Evolutionary conservation across 2,329 filamentous ascomycete species (phyloP).

Genomic region (Aspergillus carbonarius): DNA sequence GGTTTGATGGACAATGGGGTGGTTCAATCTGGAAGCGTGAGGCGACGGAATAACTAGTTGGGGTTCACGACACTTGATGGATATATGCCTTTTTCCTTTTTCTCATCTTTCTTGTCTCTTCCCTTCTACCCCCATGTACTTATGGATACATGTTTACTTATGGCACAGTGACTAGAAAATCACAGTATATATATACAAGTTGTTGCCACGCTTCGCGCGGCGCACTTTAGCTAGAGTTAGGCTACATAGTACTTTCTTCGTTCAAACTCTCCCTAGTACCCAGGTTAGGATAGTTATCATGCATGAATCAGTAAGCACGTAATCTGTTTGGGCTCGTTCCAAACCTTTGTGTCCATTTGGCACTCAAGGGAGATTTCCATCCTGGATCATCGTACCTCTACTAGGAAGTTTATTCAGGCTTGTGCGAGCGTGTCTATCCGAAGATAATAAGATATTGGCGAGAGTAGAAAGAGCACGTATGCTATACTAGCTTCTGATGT

Average conservation of each 20-base stretch:
- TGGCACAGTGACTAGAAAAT: constrained; percentile 2
- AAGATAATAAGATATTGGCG: too few relatives aligned
- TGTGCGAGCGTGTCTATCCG: too few relatives aligned
- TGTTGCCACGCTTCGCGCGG: background rate
- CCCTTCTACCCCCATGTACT: constrained; percentile 11
- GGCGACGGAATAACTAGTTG: constrained; percentile 11
- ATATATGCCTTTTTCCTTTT: constrained; percentile 15
- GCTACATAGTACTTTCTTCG: background rate
- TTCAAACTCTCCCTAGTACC: background rate
- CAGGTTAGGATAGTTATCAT: too few relatives aligned
- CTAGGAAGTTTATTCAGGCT: too few relatives aligned
- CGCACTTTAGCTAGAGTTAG: background rate
- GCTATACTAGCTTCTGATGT: too few relatives aligned
- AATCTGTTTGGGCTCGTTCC: too few relatives aligned
- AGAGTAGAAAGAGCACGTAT: too few relatives aligned
- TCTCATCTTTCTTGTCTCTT: constrained; percentile 4
- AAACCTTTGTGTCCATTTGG: too few relatives aligned
- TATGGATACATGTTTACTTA: constrained; percentile 15
- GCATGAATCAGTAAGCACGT: too few relatives aligned
- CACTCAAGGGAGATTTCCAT: too few relatives aligned
- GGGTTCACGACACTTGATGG: constrained; percentile 20
- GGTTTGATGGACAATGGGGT: constrained; percentile 3
- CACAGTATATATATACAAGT: constrained; percentile 10
- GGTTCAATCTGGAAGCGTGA: constrained; percentile 9
- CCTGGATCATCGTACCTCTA: too few relatives aligned